phyloP scores from a whole-genome alignment of 1,139 yeast species.

The Saccharomyces pastorianus region DNA sequence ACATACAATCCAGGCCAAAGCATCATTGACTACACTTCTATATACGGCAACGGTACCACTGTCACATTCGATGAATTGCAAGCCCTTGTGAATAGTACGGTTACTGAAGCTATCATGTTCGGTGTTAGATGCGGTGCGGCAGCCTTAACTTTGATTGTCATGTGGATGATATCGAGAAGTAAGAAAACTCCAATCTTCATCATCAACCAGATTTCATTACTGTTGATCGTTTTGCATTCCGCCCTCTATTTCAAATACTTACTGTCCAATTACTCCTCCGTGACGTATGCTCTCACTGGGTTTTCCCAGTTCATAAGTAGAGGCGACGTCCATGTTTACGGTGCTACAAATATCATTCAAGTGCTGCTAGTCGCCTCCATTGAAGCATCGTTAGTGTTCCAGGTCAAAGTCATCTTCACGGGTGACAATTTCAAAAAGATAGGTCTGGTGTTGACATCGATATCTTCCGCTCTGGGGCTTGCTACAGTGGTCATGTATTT shows the following conservation, averaged over 20 bases:
- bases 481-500: constrained; percentile 50
- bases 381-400: constrained; percentile 60
- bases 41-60: constrained; percentile 25
- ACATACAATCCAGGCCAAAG: constrained; percentile 25
- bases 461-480: constrained; percentile 40
- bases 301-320: constrained; percentile 33
- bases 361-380: constrained; percentile 51
- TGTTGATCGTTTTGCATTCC: constrained; percentile 50
- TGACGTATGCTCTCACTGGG: constrained; percentile 47
- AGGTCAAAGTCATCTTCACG: constrained; percentile 59
- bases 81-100: constrained; percentile 24
- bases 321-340: constrained; percentile 37
- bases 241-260: constrained; percentile 49
- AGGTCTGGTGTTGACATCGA: constrained; percentile 36
- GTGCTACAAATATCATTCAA: constrained; percentile 54
- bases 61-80: constrained; percentile 36
- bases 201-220: constrained; percentile 53
- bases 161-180: constrained; percentile 39
- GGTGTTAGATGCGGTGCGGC: constrained; percentile 41
- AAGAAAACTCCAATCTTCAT: constrained; percentile 60
- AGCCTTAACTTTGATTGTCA: constrained; percentile 33
- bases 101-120: constrained; percentile 35
- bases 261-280: constrained; percentile 43
- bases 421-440: constrained; percentile 39
- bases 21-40: constrained; percentile 24